Base-by-base conservation (phyloP, 2,329 filamentous ascomycete species). In the Cephalotrichum gorgonifer region DNA sequence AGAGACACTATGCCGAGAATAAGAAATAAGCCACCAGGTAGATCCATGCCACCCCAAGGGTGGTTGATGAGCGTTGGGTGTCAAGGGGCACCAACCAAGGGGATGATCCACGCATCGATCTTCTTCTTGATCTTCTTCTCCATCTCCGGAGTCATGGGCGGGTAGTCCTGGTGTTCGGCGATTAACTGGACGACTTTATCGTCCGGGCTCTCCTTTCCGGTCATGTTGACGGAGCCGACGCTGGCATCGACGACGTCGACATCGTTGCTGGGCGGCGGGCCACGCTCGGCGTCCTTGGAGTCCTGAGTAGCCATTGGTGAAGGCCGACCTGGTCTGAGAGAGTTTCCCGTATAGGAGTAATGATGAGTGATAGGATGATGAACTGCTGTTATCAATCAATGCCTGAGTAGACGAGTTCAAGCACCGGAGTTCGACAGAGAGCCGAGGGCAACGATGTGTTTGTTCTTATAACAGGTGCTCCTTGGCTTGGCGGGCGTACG, bases 81-180 rank as follows among this genome's bases (percentile, higher is more conserved):
- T 45, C 41, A 50, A 30, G 33, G 50, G 38, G 28, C 49, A 33
- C 30, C 12, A 33, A 33, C 25, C 46, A 55, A 20, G 2, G 54
- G 54, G 17, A 55, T 52, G 22, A 55, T 39, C 54, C 54, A 55
- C 3, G 47, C 43, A 31, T 55, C 54, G 51, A 54, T 54, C 48
- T 55, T 55, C 14, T 31, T 50, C 50, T 50, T 53, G 46, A 54
- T 42, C 26, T 43, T 49, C 44, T 51, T 53, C 27, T 55, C 54
- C 20, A 53, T 51, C 48, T 55, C 54, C 2, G 51, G 48, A 3
- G 53, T 53, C 53, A 55, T 53, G 6, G 54, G 51, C 17, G 52
- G 52, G 42, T 54, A 50, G 8, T 33, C 30, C 30, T 33, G 30
- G 30, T 33, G 30, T 15, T 44, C 49, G 28, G 44, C 47, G 30